These are phyloP conservation scores for Mimosa pudica DNA, from an alignment of 306 rosid genomes.

Conservation along the genomic window DNA sequence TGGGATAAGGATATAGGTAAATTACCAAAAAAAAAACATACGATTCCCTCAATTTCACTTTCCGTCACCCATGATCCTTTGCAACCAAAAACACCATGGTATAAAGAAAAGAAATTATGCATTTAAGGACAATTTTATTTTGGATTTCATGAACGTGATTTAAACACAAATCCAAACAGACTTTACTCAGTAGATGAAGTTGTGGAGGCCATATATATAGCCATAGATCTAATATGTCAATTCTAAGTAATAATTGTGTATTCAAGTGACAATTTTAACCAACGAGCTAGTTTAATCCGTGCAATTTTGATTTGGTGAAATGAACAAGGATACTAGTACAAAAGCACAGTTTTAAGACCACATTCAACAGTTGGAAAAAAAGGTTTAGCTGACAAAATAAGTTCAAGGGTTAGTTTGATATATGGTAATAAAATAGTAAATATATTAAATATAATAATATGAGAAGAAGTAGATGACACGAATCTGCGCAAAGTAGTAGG, in stretches of 20 bases:
- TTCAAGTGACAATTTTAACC: not conserved
- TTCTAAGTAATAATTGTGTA: not conserved
- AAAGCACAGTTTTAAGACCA: not conserved
- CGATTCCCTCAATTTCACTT: no score
- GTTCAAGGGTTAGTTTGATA: constrained; percentile 16
- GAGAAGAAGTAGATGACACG: constrained; percentile 14
- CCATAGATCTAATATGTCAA: not conserved
- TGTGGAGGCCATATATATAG: not conserved
- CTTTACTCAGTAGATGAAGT: no score
- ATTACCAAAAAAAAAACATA: no score
- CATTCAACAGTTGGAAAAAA: not conserved
- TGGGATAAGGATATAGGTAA: no score
- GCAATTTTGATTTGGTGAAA: not conserved
- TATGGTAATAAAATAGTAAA: constrained; percentile 13
- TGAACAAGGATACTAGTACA: not conserved
- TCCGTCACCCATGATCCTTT: no score
- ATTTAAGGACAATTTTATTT: no score
- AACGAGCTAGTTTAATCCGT: not conserved
- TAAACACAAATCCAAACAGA: no score
- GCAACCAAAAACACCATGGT: no score
- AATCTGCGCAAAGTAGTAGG: constrained; percentile 1
- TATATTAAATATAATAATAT: not conserved
- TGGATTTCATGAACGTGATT: no score
- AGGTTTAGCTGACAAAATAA: constrained; percentile 14
- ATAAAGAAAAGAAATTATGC: no score